Evolutionary conservation across 495 filamentous ascomycete species (phyloP), one percentile per base, ranked within the genome.

Genomic region (Lentithecium fluviatile): DNA sequence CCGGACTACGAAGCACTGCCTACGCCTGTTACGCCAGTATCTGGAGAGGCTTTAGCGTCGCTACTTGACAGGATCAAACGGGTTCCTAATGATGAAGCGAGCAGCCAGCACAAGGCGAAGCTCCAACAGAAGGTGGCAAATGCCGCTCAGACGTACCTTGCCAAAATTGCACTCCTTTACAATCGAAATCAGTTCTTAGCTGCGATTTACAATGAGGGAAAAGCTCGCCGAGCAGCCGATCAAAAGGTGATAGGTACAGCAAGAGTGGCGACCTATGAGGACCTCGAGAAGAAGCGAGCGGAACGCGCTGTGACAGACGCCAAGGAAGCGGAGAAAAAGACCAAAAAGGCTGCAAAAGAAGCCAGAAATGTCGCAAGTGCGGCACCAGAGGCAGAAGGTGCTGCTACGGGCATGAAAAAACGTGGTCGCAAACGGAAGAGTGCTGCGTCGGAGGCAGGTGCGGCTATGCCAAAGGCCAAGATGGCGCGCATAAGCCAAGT

Each of bases 401-500:
- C 46, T 49, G 19, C 19, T 23, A 23, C 6, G 46, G 46, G 46
- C 46, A 49, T 10, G 46, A 49, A 49, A 19, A 49, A 49, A 49
- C 46, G 46, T 23, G 23, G 46, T 49, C 23, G 23, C 3, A 49
- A 49, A 23, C 46, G 46, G 23, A 23, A 49, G 46, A 23, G 46
- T 23, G 46, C 46, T 49, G 46, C 46, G 46, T 49, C 19, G 15
- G 23, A 49, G n/a, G 46, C 46, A 49, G 46, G n/a, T n/a, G 46
- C 6, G 19, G 46, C 46, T 49, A 49, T 26, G 46, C 46, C 19
- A 26, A 49, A 23, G 46, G 46, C 46, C 46, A 49, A 49, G 19
- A 23, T 49, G 4, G 46, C 46, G 19, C 46, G 46, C 7, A 49
- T 23, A 23, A 49, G 46, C 46, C 7, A 49, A 49, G 46, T 15